Evolutionary conservation across 2,329 filamentous ascomycete species (phyloP), one percentile per base, ranked within the genome.

Genomic region (Rhinocladiella similis): DNA sequence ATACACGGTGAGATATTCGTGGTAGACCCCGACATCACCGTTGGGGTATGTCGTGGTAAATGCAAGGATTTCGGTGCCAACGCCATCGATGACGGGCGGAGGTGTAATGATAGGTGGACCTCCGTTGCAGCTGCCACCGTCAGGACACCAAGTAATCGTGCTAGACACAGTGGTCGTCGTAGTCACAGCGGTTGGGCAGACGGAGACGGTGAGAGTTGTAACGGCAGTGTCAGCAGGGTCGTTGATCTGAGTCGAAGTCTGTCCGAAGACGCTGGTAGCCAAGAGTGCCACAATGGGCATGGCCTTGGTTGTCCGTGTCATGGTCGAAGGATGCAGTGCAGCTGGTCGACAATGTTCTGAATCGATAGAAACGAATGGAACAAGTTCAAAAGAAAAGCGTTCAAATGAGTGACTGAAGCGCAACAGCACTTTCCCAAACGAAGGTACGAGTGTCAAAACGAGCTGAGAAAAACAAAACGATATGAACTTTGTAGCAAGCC

Each of bases 1-100:
- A 53, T 64, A 69, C 14, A 63, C 50, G 16, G 69, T 70, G 12
- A 61, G 61, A 47, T 68, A 69, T 20, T 62, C 63, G 19, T 59
- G 53, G 36, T 57, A 52, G 39, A 61, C 56, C n/a, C 54, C 53
- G n/a, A 59, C 52, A 33, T 61, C 56, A 14, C 63, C 63, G 20
- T 65, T 57, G 5, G 62, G 48, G 9, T 59, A 58, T 56, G 66
- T 50, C 27, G 61, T 59, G 38, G 62, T 62, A 39, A 50, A 63
- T n/a, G 60, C 56, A 19, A 62, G 56, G 20, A 64, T 56, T 20
- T 56, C 55, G 18, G 50, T 49, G 33, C 54, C 56, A 38, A 51
- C 50, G 43, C 48, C 18, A n/a, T 50, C 50, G 19, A 38, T 25
- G 7, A 22, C 25, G 14, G 55, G 59, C 5, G 54, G 54, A 41